Evolutionary conservation across 1,284 basidiomycete species (phyloP), one percentile per base, ranked within the genome.

Genomic region (Trichosporon sp.): DNA sequence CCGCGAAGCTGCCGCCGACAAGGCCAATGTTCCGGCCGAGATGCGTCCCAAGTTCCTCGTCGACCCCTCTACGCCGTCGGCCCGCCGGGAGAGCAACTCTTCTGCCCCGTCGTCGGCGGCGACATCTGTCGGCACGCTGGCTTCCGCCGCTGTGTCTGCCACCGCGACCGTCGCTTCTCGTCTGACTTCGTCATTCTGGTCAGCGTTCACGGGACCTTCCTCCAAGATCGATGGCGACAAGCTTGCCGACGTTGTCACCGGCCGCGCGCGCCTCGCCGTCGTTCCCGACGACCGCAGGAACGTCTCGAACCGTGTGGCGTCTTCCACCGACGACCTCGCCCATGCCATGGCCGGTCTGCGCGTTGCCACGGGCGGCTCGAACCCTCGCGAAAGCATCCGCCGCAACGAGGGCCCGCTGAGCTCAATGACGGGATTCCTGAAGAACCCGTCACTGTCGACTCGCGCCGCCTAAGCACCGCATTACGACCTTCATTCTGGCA

Each of bases 401-500:
- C 66, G 76, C 53, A 60, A 60, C 56, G 76, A 77, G 63, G 75
- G 76, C 70, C 77, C 77, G 2, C 66, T 78, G 25, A 70, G 67
- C 25, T 72, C 73, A 3, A 62, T 78, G 31, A 66, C 67, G 4
- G 72, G 72, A 8, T 76, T 76, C 65, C 67, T 79, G 66, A 77
- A 70, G 69, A 60, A 31, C 56, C 29, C 56, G 27, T 60, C 56
- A 5, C 18, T 31, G 2, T 60, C 56, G 27, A 60, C 56, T 32
- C 56, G 56, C 38, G 34, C 35, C 63, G 66, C 62, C 65, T 44
- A 64, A 65, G 65, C 25, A 21, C 66, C 12, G 34, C 65, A 65
- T 68, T 65, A 94, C 88, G 18, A 83, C 78, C 29, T 94, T 0
- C 18, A 13, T 31, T 60, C 56, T 34, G 34, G 34, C 34, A 51